A percentile compares a stretch with the other conserved stretches of the same genome.
Evolutionary conservation across 2,329 filamentous ascomycete species (phyloP).

Genomic region (Chalaropsis ovoidea): DNA sequence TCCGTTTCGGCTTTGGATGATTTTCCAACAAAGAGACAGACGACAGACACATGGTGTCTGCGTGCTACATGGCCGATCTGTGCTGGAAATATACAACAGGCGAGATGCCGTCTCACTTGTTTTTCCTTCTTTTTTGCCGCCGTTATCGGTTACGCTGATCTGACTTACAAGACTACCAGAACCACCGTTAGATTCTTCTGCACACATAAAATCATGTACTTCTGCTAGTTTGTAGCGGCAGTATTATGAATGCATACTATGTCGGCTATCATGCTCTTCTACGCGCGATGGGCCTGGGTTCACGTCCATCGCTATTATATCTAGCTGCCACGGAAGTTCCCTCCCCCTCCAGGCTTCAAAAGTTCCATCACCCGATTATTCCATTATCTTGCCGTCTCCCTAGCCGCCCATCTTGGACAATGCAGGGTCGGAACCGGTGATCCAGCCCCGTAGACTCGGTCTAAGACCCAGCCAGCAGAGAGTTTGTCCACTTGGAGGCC

Average conservation of each 20-base stretch:
- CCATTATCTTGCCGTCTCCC: not conserved
- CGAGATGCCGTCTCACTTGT: not conserved
- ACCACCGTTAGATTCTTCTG: not conserved
- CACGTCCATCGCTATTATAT: not conserved
- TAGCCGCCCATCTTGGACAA: not conserved
- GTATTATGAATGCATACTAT: not conserved
- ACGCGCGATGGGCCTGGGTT: not conserved
- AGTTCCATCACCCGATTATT: not conserved
- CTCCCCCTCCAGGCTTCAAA: not conserved
- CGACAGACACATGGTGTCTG: too few species aligned
- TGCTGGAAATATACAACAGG: not conserved
- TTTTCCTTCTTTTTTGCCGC: not conserved
- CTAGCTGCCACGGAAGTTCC: not conserved
- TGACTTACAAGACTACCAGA: not conserved
- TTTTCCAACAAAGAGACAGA: not conserved
- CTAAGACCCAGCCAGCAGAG: not conserved
- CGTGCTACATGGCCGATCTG: too few species aligned
- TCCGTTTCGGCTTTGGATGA: not conserved
- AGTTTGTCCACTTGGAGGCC: too few species aligned
- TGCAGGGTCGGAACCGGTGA: not conserved
- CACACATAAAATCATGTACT: not conserved
- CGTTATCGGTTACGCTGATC: not conserved
- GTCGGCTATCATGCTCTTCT: not conserved
- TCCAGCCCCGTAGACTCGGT: not conserved
- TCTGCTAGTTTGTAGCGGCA: not conserved